Conservation (phyloP, 2,329 filamentous ascomycete genomes). For the Ophioceras dolichostomum region DNA sequence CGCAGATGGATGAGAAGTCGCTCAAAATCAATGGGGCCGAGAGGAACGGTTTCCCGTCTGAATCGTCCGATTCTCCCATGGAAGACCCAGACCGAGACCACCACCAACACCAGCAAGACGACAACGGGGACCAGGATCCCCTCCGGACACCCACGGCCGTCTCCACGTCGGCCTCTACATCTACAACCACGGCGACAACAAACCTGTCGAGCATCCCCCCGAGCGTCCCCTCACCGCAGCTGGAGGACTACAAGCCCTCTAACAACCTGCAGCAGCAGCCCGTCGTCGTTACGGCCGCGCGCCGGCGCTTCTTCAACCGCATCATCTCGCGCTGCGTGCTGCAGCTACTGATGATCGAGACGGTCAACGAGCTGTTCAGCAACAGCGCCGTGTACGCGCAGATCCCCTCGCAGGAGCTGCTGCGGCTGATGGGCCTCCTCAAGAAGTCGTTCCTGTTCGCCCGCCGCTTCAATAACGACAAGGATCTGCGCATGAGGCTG, state of each 20-base stretch:
- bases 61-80: slow-evolving; percentile 18
- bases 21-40: slow-evolving; percentile 47
- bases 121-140: slow-evolving; percentile 24
- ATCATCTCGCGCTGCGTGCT: slow-evolving; percentile 98
- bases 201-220: slow-evolving; percentile 9
- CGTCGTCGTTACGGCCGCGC: slow-evolving; percentile 82
- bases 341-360: slow-evolving; percentile 98
- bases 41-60: slow-evolving; percentile 23
- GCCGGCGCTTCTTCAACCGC: slow-evolving; percentile 93
- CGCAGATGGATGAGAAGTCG: slow-evolving; percentile 37
- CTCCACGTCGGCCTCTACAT: slow-evolving; percentile 8
- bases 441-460: slow-evolving; percentile 97
- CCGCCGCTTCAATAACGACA: slow-evolving; percentile 94
- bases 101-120: no score
- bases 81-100: slow-evolving; percentile 15
- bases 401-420: slow-evolving; percentile 80
- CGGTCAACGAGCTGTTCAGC: slow-evolving; percentile 95
- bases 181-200: slow-evolving; percentile 9
- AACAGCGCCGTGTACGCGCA: slow-evolving; percentile 91
- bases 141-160: slow-evolving; percentile 12
- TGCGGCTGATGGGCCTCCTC: slow-evolving; percentile 84
- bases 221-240: slow-evolving; percentile 28
- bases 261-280: slow-evolving; percentile 73
- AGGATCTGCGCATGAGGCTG: slow-evolving; percentile 83
- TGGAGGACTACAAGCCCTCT: slow-evolving; percentile 82